A percentile compares a stretch with the other conserved stretches of the same genome.
phyloP scores from a whole-genome alignment of 2,329 filamentous ascomycete species.

The Talaromyces sp. region DNA sequence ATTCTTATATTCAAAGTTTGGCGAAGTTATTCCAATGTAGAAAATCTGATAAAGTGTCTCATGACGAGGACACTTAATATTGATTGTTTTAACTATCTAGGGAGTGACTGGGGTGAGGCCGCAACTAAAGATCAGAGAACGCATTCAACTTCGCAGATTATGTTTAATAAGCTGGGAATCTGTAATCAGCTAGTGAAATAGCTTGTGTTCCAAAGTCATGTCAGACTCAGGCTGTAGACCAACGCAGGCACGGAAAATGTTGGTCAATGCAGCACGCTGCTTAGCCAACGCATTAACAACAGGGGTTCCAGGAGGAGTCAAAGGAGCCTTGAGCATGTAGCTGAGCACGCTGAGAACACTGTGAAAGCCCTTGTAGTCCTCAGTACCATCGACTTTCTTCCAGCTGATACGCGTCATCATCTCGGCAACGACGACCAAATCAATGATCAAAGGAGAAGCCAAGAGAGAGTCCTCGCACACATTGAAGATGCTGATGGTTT shows the following conservation, averaged over 20 bases:
- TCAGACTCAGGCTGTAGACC: constrained; percentile 96
- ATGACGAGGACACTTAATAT: background rate
- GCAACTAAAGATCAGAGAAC: constrained; percentile 5
- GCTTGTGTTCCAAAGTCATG: constrained; percentile 99
- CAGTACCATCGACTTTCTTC: constrained; percentile 66
- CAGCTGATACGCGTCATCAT: constrained; percentile 99
- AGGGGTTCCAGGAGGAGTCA: constrained; percentile 90
- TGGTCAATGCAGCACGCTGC: constrained; percentile 89
- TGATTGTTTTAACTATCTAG: constrained; percentile 10
- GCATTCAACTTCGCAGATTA: background rate
- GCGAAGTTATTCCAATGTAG: background rate
- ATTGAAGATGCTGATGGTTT: constrained; percentile 98
- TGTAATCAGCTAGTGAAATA: constrained; percentile 52
- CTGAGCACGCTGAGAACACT: constrained; percentile 93
- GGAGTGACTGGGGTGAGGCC: constrained; percentile 16
- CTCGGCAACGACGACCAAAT: constrained; percentile 87
- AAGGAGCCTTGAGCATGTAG: constrained; percentile 96
- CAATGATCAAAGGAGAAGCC: constrained; percentile 94
- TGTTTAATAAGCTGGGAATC: background rate
- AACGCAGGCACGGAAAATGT: constrained; percentile 98
- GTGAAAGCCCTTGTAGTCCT: constrained; percentile 90
- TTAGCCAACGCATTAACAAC: constrained; percentile 95
- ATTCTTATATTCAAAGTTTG: too few species aligned
- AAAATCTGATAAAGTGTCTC: too few species aligned
- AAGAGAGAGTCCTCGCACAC: constrained; percentile 98